These are phyloP conservation scores for Citrus inodora DNA, from an alignment of 345 rosid genomes.

Conservation along the genomic window DNA sequence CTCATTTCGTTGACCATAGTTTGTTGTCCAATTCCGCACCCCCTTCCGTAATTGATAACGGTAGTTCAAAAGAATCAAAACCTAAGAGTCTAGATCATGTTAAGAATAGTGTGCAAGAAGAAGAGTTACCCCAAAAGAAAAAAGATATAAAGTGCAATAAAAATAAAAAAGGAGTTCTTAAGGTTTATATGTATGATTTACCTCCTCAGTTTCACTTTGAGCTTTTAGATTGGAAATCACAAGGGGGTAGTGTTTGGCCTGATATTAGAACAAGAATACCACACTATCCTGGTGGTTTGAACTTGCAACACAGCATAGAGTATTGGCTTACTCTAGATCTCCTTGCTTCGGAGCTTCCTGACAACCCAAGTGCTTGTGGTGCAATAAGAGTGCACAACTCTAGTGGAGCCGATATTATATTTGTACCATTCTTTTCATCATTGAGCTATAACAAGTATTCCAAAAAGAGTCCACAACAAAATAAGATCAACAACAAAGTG, in stretches of 20 bases:
- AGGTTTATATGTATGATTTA: constrained; percentile 88
- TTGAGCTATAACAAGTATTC: constrained; percentile 74
- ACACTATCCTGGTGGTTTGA: constrained; percentile 81
- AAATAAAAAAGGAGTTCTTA: constrained; percentile 34
- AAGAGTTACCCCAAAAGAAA: constrained; percentile 8
- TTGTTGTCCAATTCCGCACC: constrained; percentile 30
- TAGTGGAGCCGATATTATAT: constrained; percentile 76
- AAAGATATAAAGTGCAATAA: constrained; percentile 16
- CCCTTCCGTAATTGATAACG: constrained; percentile 25
- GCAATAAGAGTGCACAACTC: constrained; percentile 78
- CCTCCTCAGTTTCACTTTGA: constrained; percentile 85
- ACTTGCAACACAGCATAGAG: constrained; percentile 92
- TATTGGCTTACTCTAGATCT: constrained; percentile 94
- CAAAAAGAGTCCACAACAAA: constrained; percentile 55
- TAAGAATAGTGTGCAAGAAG: constrained; percentile 24
- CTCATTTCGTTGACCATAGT: constrained; percentile 33
- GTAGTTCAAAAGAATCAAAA: constrained; percentile 3
- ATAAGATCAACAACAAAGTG: constrained; percentile 52
- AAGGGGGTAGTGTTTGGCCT: constrained; percentile 70
- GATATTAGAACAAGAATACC: constrained; percentile 58
- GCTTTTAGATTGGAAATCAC: constrained; percentile 67
- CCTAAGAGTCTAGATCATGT: constrained; percentile 7
- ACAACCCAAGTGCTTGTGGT: constrained; percentile 39
- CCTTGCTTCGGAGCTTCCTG: constrained; percentile 62
- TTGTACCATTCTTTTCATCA: constrained; percentile 90